Conservation (phyloP, 345 rosid genomes). For the Passiflora organensis region DNA sequence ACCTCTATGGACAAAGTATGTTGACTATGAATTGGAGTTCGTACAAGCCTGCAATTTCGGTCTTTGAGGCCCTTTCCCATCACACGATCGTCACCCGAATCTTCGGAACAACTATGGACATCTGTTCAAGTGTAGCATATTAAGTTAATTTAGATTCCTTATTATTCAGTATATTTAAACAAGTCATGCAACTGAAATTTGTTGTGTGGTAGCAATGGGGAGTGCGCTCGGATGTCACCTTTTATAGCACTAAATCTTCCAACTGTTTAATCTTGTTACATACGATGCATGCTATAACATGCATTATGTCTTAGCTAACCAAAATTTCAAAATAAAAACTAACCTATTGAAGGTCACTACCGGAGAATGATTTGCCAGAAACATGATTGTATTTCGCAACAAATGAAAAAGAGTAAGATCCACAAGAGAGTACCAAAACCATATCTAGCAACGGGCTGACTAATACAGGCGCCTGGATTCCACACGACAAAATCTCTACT, state of each 20-base stretch:
- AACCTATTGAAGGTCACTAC: no score
- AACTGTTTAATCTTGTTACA: no score
- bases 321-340: no score
- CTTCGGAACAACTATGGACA: not conserved
- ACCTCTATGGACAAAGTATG: constrained; percentile 83
- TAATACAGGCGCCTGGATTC: not conserved
- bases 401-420: not conserved
- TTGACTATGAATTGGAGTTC: constrained; percentile 79
- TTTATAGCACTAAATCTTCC: not conserved
- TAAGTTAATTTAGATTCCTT: not conserved
- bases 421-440: not conserved
- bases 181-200: constrained; percentile 9
- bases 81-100: not conserved
- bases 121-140: constrained; percentile 10
- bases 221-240: not conserved
- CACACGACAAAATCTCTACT: not conserved
- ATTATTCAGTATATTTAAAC: not conserved
- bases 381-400: not conserved
- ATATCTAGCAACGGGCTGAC: not conserved
- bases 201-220: constrained; percentile 9
- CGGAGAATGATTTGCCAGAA: not conserved
- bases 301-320: no score
- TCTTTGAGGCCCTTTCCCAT: constrained; percentile 8
- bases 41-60: constrained; percentile 96
- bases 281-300: no score